A percentile compares a stretch with the other conserved stretches of the same genome.
Conservation (phyloP, 2,329 filamentous ascomycete species). For the Xylaria digitata region DNA sequence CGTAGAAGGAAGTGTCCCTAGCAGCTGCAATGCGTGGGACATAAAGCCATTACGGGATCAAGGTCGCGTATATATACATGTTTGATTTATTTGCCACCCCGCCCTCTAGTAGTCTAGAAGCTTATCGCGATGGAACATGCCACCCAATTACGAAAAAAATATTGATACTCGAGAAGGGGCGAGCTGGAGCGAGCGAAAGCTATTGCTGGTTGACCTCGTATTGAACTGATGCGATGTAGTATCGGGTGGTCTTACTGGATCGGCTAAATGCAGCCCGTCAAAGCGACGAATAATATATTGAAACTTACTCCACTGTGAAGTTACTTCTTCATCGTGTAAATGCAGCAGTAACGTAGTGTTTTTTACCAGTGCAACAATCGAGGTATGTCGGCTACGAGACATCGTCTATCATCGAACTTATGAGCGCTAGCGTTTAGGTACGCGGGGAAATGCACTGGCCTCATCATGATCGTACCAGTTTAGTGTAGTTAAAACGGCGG, state of each 20-base stretch:
- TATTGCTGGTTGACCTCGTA: conserved; percentile 22
- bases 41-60: neutral
- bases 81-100: neutral
- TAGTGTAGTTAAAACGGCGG: neutral
- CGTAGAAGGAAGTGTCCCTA: neutral
- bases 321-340: neutral
- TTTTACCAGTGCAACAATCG: neutral
- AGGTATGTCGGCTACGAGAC: neutral
- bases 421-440: neutral
- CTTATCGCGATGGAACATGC: neutral
- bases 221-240: conserved; percentile 30
- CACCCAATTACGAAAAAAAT: conserved; percentile 3
- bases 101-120: neutral
- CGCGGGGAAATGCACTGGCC: neutral
- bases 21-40: neutral
- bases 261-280: conserved; percentile 20
- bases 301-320: conserved; percentile 7
- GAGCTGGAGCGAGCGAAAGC: conserved; percentile 5
- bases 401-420: neutral
- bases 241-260: conserved; percentile 15
- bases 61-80: conserved; percentile 25
- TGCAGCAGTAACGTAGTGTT: conserved; percentile 1
- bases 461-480: neutral
- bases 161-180: neutral
- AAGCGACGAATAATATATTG: conserved; percentile 2